Percentiles rank a stretch among this genome's conserved stretches.
phyloP scores from a whole-genome alignment of 2,329 filamentous ascomycete genomes.

The Penicillium capsulatum region DNA sequence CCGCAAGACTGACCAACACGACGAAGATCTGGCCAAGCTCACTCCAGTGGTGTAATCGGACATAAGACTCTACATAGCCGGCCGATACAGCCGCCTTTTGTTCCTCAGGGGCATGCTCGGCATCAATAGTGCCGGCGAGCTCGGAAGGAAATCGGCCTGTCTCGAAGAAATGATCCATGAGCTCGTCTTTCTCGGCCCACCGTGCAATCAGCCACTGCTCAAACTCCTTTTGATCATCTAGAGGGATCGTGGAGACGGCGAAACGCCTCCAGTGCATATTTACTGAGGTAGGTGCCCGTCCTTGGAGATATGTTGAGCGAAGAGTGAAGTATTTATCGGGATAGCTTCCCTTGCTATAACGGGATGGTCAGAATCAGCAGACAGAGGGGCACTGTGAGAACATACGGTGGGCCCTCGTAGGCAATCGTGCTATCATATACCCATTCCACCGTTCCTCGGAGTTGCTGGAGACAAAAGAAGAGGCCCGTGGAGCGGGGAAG shows the following conservation, averaged over 20 bases:
- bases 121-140: conserved; percentile 49
- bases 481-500: conserved; percentile 59
- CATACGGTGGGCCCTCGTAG: conserved; percentile 89
- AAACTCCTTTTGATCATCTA: conserved; percentile 69
- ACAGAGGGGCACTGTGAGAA: conserved; percentile 25
- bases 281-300: conserved; percentile 85
- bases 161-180: conserved; percentile 76
- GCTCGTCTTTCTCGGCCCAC: conserved; percentile 87
- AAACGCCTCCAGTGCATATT: conserved; percentile 97
- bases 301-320: conserved; percentile 80
- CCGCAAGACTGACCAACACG: conserved; percentile 34
- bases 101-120: conserved; percentile 35
- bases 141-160: conserved; percentile 77
- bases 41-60: conserved; percentile 41
- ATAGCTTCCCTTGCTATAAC: conserved; percentile 65
- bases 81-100: conserved; percentile 32
- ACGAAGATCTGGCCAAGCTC: conserved; percentile 45
- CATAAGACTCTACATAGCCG: conserved; percentile 44
- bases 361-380: conserved; percentile 2
- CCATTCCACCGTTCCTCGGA: conserved; percentile 58
- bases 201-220: conserved; percentile 78
- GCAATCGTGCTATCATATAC: conserved; percentile 80
- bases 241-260: conserved; percentile 71
- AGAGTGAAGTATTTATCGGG: conserved; percentile 91
- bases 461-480: conserved; percentile 57